Evolutionary conservation across 495 filamentous ascomycete genomes (phyloP).

Genomic region (Cercophora newfieldiana): DNA sequence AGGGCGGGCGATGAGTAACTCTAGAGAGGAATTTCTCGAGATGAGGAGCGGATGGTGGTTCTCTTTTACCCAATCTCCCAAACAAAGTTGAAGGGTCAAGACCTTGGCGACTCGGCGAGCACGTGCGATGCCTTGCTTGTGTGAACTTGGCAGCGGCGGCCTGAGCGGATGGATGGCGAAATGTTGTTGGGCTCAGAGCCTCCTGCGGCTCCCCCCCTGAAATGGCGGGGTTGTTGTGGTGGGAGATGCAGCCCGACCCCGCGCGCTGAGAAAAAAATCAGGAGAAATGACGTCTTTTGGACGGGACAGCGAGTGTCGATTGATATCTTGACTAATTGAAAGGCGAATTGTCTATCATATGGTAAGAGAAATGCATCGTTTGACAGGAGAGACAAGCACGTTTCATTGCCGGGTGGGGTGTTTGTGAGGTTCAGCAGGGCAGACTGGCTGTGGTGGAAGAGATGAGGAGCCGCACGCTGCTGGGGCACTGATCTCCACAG

Average conservation of each 20-base stretch:
- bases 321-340: background rate
- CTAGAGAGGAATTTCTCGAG: background rate
- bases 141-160: background rate
- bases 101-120: background rate
- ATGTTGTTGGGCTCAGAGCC: too few species aligned
- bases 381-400: background rate
- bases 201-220: background rate
- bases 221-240: background rate
- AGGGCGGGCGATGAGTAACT: background rate
- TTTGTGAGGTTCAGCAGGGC: background rate
- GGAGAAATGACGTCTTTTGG: slow-evolving; percentile 8
- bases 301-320: background rate
- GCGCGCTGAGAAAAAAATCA: background rate
- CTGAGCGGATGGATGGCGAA: background rate
- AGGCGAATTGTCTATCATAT: background rate
- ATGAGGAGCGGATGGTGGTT: background rate
- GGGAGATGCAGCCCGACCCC: background rate
- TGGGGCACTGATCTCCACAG: too few species aligned
- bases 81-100: background rate
- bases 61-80: background rate
- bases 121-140: background rate
- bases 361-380: background rate
- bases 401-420: background rate
- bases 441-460: background rate
- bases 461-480: too few species aligned